Percentiles rank a stretch among this genome's conserved stretches.
phyloP scores from a whole-genome alignment of 352 stramenopile genomes.

The Globisporangium polare region DNA sequence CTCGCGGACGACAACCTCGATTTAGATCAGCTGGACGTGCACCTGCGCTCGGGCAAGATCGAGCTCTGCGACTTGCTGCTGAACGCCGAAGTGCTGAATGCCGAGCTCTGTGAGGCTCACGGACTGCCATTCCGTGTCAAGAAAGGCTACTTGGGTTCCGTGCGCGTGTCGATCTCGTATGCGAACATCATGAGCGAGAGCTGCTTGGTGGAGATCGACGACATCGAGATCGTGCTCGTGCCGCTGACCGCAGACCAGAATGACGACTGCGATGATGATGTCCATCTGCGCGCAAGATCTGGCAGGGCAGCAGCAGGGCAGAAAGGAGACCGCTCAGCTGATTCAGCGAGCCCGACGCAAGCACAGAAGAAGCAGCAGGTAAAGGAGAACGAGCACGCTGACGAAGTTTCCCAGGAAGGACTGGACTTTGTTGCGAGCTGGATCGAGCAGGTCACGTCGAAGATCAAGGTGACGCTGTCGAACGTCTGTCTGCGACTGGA shows the following conservation, averaged over 20 bases:
- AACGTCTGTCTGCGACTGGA: conserved; percentile 82
- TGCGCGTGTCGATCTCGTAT: conserved; percentile 83
- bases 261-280: conserved; percentile 13
- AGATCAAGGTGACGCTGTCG: conserved; percentile 86
- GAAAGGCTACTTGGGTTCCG: conserved; percentile 81
- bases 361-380: conserved; percentile 13
- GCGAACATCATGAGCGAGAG: conserved; percentile 87
- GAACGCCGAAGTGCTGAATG: conserved; percentile 77
- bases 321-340: conserved; percentile 9
- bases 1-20: conserved; percentile 78
- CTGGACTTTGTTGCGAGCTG: conserved; percentile 88
- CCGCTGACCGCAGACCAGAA: conserved; percentile 24
- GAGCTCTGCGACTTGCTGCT: conserved; percentile 82
- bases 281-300: background rate
- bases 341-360: background rate
- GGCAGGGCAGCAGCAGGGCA: background rate
- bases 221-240: conserved; percentile 87
- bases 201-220: conserved; percentile 84
- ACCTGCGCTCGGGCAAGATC: conserved; percentile 67
- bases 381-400: conserved; percentile 34
- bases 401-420: conserved; percentile 85
- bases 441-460: conserved; percentile 89
- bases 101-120: conserved; percentile 63
- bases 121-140: conserved; percentile 81
- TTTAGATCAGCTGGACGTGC: conserved; percentile 84